Conservation (phyloP, 2,329 filamentous ascomycete species). For the Alternaria incomplexa region DNA sequence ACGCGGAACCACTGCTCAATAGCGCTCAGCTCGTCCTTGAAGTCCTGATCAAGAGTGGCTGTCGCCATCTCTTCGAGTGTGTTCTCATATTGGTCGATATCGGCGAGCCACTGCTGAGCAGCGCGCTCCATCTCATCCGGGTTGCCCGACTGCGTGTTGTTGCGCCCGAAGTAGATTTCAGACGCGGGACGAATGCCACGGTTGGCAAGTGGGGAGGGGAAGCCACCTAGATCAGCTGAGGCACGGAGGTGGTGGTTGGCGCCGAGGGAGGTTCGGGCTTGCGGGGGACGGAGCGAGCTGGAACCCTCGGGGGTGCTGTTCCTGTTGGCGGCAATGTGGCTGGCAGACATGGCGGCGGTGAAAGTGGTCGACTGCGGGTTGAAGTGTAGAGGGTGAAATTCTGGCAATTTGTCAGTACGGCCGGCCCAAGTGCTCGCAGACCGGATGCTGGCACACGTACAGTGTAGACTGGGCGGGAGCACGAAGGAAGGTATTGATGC, state of each 20-base stretch:
- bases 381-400: constrained; percentile 6
- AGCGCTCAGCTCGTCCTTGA: constrained; percentile 97
- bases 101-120: constrained; percentile 97
- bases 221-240: constrained; percentile 93
- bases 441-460: constrained; percentile 5
- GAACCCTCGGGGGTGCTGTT: constrained; percentile 96
- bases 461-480: constrained; percentile 7
- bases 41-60: constrained; percentile 97
- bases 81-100: constrained; percentile 99
- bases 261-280: constrained; percentile 75
- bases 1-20: constrained; percentile 99
- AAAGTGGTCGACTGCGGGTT: background rate
- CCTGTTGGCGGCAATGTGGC: constrained; percentile 70
- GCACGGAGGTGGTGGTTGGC: constrained; percentile 86
- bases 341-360: constrained; percentile 51
- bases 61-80: constrained; percentile 99
- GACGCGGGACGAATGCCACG: constrained; percentile 90
- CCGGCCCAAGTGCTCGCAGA: background rate
- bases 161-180: constrained; percentile 86
- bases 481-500: constrained; percentile 4
- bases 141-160: constrained; percentile 69
- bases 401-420: constrained; percentile 5
- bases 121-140: constrained; percentile 91
- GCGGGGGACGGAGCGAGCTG: constrained; percentile 81
- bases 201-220: constrained; percentile 72